Evolutionary conservation across 129 eudicot species (phyloP).

Genomic region (Chrysanthemum makinoi): DNA sequence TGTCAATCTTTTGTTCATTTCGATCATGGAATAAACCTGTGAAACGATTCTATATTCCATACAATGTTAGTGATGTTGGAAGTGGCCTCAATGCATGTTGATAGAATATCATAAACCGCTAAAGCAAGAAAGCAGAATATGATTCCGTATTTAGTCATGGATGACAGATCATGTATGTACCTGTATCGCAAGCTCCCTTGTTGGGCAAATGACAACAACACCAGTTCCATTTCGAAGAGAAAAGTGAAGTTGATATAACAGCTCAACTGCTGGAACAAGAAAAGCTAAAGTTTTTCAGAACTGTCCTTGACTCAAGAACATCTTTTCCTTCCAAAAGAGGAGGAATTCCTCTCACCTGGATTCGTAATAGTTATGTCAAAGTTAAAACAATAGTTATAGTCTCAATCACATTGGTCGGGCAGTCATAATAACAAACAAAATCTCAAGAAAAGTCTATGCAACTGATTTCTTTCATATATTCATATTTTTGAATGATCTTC

Average conservation of each 20-base stretch:
- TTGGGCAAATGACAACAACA: constrained; percentile 78
- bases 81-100: neutral
- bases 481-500: too few relatives aligned
- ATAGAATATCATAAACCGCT: neutral
- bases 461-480: too few relatives aligned
- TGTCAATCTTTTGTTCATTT: too few relatives aligned
- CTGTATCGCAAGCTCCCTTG: constrained; percentile 96
- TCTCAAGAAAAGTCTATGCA: neutral
- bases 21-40: too few relatives aligned
- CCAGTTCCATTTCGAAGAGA: constrained; percentile 92
- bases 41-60: too few relatives aligned
- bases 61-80: too few relatives aligned
- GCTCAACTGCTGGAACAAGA: constrained; percentile 82
- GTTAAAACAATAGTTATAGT: neutral
- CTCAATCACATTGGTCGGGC: too few relatives aligned
- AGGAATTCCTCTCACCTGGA: constrained; percentile 82
- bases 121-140: too few relatives aligned
- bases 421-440: neutral
- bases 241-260: constrained; percentile 52
- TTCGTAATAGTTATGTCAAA: constrained; percentile 30
- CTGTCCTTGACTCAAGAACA: constrained; percentile 93
- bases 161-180: constrained; percentile 21
- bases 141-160: too few relatives aligned
- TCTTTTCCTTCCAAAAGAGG: constrained; percentile 80
- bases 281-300: constrained; percentile 91